These are phyloP conservation scores for Helotiales sp. DNA, from an alignment of 2,329 filamentous ascomycete species.

Conservation along the genomic window DNA sequence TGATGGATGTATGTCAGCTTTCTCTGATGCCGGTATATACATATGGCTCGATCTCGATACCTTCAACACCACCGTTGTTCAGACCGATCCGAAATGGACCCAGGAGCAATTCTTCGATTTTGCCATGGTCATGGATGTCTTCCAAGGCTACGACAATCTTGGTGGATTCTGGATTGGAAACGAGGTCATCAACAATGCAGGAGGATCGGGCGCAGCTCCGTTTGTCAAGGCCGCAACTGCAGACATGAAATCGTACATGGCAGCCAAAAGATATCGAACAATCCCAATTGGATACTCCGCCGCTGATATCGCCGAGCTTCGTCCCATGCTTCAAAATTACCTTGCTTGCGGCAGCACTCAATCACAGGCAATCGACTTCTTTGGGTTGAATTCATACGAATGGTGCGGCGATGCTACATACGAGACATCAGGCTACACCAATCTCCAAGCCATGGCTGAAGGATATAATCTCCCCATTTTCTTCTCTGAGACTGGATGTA, in stretches of 20 bases:
- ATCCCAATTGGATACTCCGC: slow-evolving; percentile 60
- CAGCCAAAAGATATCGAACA: slow-evolving; percentile 45
- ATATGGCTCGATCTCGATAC: slow-evolving; percentile 81
- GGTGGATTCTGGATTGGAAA: slow-evolving; percentile 87
- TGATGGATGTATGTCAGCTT: slow-evolving; percentile 75
- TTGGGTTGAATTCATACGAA: slow-evolving; percentile 65
- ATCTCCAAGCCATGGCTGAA: slow-evolving; percentile 65
- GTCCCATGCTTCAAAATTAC: slow-evolving; percentile 67
- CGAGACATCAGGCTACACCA: slow-evolving; percentile 60
- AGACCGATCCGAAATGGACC: slow-evolving; percentile 69
- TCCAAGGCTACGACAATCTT: slow-evolving; percentile 67
- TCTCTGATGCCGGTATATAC: slow-evolving; percentile 80
- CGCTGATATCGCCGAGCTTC: slow-evolving; percentile 68
- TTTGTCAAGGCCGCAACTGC: slow-evolving; percentile 59
- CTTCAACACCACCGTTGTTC: slow-evolving; percentile 64
- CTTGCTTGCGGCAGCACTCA: slow-evolving; percentile 70
- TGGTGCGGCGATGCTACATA: slow-evolving; percentile 62
- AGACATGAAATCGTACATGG: slow-evolving; percentile 47
- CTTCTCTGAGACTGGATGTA: slow-evolving; percentile 89
- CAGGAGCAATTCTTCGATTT: slow-evolving; percentile 63
- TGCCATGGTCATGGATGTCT: slow-evolving; percentile 68
- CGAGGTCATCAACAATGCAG: slow-evolving; percentile 69
- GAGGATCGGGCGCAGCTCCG: slow-evolving; percentile 51
- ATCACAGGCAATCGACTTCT: slow-evolving; percentile 62
- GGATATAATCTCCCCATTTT: slow-evolving; percentile 74